phyloP scores from a whole-genome alignment of 306 rosid genomes.

The Nissolia schottii region DNA sequence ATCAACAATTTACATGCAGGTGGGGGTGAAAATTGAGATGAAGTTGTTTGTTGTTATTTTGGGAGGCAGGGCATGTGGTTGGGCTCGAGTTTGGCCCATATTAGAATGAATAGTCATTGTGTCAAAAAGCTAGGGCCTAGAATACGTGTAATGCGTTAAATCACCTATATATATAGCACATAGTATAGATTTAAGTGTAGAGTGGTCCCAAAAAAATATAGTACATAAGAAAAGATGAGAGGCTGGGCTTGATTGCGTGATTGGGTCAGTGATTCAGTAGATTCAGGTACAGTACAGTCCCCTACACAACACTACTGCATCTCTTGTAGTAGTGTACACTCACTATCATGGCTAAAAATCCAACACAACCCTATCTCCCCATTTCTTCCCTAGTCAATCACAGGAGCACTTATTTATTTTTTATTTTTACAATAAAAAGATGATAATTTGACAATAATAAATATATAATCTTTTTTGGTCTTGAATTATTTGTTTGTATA shows the following conservation, averaged over 20 bases:
- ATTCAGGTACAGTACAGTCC: not conserved
- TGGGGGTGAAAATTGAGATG: not conserved
- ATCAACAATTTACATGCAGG: not conserved
- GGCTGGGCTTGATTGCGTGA: conserved; percentile 10
- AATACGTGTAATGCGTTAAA: not conserved
- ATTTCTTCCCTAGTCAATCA: not conserved
- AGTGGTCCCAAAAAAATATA: conserved; percentile 7
- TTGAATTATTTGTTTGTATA: too few relatives aligned
- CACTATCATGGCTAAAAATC: not conserved
- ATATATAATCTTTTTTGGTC: too few relatives aligned
- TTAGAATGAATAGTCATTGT: not conserved
- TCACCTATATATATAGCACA: not conserved
- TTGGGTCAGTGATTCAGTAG: not conserved
- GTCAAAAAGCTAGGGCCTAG: not conserved
- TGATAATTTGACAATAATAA: too few relatives aligned
- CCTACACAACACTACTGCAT: not conserved
- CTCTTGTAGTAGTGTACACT: not conserved
- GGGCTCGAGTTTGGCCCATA: conserved; percentile 34
- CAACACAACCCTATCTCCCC: not conserved
- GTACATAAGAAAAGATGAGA: not conserved
- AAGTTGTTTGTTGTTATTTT: not conserved
- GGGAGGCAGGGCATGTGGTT: conserved; percentile 26
- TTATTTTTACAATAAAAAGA: too few relatives aligned
- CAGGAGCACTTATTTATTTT: too few relatives aligned
- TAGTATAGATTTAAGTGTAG: not conserved